These are phyloP conservation scores for Fusarium camptoceras DNA, from an alignment of 2,329 filamentous ascomycete species.

Conservation along the genomic window DNA sequence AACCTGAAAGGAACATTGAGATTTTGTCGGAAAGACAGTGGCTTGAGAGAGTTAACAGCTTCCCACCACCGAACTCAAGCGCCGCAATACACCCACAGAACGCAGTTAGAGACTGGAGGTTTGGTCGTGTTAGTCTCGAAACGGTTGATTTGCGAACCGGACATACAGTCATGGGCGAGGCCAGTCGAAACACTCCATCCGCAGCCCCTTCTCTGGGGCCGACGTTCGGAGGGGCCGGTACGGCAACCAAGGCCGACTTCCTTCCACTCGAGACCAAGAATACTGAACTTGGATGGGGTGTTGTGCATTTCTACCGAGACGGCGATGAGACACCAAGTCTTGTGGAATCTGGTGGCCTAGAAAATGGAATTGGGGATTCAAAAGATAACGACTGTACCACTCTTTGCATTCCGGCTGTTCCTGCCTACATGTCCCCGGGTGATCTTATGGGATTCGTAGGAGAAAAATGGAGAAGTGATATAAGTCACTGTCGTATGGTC, in stretches of 20 bases:
- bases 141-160: slow-evolving; percentile 75
- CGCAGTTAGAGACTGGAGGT: slow-evolving; percentile 79
- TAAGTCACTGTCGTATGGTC: slow-evolving; percentile 95
- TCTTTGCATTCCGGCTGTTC: slow-evolving; percentile 92
- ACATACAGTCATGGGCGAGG: slow-evolving; percentile 51
- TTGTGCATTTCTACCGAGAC: slow-evolving; percentile 94
- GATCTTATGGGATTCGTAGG: slow-evolving; percentile 94
- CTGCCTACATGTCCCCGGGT: slow-evolving; percentile 89
- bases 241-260: slow-evolving; percentile 85
- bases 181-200: slow-evolving; percentile 58
- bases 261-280: slow-evolving; percentile 76
- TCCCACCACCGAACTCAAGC: slow-evolving; percentile 57
- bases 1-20: slow-evolving; percentile 51
- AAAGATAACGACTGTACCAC: slow-evolving; percentile 79
- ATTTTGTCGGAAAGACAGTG: slow-evolving; percentile 56
- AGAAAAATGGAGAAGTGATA: slow-evolving; percentile 83
- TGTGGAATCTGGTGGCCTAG: slow-evolving; percentile 43
- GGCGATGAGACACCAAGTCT: slow-evolving; percentile 76
- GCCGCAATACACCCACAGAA: slow-evolving; percentile 61
- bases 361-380: slow-evolving; percentile 43
- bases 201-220: slow-evolving; percentile 67
- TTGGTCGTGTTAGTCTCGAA: slow-evolving; percentile 81
- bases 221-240: slow-evolving; percentile 69
- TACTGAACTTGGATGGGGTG: slow-evolving; percentile 88
- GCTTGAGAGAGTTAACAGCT: slow-evolving; percentile 55